Base-by-base conservation (phyloP, 176 grass and related monocot species). In the Cymbopogon citratus region DNA sequence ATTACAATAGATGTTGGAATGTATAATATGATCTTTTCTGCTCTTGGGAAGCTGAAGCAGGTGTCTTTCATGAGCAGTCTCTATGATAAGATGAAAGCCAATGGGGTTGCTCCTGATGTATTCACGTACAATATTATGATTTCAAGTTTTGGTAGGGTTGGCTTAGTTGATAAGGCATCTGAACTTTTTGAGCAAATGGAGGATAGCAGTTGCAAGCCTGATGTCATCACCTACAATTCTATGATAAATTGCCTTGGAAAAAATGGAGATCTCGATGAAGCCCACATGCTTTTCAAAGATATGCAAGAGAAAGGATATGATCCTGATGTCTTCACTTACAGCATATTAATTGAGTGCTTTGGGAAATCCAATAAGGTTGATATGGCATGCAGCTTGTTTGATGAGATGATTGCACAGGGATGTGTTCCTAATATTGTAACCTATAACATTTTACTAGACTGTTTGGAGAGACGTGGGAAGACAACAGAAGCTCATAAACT, bases 41-140 rank as follows among this genome's bases (percentile, higher is more conserved):
- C 89, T 73, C 87, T 98, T 28, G 96, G 92, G 74, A 98, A 93
- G 76, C 87, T 93, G 51, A 98, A 93, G 80, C 96, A 93, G 73
- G 90, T 91, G 24, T 79, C 86, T 45, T 91, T 82, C 76, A 85
- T 98, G 71, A 86, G 59, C 77, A 81, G 71, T 81, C 88, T 98
- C 35, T 76, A 91, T 44, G 96, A 91, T 74, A 85, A 93, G 80
- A 98, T 98, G 92, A 93, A 93, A 81, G 16, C 49, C 44, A 76
- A 88, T 82, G 92, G 96, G 18, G 45, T 95, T 87, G 83, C 45
- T 66, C 92, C 96, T 25, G 89, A 95, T 89, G 85, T 98, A 71
- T 93, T 95, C 83, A 98, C 96, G 9, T 98, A 95, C 80, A 98
- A 98, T 78, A 92, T 98, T 81, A 86, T 98, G 68, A 98, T 98